These are phyloP conservation scores for Glycine latifolia DNA, from an alignment of 306 rosid species.

Conservation along the genomic window DNA sequence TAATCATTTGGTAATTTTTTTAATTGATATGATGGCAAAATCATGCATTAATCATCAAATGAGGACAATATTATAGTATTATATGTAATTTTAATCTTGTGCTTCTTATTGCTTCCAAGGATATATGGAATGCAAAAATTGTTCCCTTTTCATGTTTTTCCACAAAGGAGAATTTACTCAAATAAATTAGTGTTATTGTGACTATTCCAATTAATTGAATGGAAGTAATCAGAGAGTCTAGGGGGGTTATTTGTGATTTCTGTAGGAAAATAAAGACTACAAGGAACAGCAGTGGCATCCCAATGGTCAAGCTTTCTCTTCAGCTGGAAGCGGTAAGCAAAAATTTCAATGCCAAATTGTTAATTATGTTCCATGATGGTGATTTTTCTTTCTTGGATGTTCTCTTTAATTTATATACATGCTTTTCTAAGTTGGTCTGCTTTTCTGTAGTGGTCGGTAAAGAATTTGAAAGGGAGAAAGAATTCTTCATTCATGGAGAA, in stretches of 20 bases:
- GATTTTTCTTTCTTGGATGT: background rate
- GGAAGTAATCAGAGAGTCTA: background rate
- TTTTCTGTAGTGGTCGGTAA: background rate
- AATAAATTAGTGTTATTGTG: background rate
- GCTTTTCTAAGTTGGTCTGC: background rate
- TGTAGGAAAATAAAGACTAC: background rate
- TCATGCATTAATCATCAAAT: too few species aligned
- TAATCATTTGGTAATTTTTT: background rate
- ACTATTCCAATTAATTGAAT: background rate
- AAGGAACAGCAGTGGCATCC: background rate
- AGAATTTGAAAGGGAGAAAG: constrained; percentile 13
- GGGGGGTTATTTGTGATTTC: background rate
- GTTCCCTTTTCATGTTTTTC: background rate
- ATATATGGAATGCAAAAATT: background rate
- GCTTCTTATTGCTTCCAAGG: background rate
- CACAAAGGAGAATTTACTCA: background rate
- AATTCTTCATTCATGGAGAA: background rate
- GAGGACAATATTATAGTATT: too few species aligned
- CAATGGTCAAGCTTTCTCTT: background rate
- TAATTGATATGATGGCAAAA: background rate
- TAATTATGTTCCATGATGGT: background rate
- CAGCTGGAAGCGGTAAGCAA: background rate
- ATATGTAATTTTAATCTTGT: background rate
- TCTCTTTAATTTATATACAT: background rate
- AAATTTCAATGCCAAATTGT: background rate